phyloP scores from a whole-genome alignment of 495 filamentous ascomycete species.

The Massariosphaeria phaeospora region DNA sequence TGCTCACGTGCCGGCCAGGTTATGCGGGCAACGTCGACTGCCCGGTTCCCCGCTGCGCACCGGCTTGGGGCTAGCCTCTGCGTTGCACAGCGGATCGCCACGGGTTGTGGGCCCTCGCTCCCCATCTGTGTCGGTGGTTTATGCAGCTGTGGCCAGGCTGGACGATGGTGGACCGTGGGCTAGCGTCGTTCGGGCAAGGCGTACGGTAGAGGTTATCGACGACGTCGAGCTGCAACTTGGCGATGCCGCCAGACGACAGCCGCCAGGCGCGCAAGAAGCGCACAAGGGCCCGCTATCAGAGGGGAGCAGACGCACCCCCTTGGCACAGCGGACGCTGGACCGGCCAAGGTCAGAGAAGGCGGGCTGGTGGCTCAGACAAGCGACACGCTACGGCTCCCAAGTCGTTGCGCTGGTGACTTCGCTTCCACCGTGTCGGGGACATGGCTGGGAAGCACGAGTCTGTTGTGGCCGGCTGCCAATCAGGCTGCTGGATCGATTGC shows the following conservation, averaged over 20 bases:
- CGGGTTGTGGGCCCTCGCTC: conserved; percentile 18
- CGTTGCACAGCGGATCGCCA: conserved; percentile 9
- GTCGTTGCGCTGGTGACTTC: conserved; percentile 27
- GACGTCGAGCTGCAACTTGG: too few species aligned
- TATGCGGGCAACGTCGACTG: conserved; percentile 16
- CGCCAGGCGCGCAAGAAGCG: too few species aligned
- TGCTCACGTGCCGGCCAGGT: conserved; percentile 24
- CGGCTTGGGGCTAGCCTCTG: neutral
- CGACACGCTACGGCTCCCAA: conserved; percentile 19
- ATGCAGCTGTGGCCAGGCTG: conserved; percentile 5
- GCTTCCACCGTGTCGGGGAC: conserved; percentile 23
- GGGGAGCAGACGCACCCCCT: too few species aligned
- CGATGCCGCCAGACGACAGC: too few species aligned
- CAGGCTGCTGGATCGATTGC: conserved; percentile 7
- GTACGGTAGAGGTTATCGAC: too few species aligned
- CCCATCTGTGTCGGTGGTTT: conserved; percentile 3
- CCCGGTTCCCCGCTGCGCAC: conserved; percentile 28
- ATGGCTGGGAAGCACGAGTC: conserved; percentile 10
- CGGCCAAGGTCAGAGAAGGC: neutral
- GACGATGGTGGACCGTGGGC: neutral
- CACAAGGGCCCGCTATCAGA: too few species aligned
- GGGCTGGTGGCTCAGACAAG: conserved; percentile 2
- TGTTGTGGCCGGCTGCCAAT: conserved; percentile 11
- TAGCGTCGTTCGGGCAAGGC: neutral
- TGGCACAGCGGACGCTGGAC: neutral